Evolutionary conservation across 495 filamentous ascomycete species (phyloP), one percentile per base, ranked within the genome.

Genomic region (Tetracladium setigerum): DNA sequence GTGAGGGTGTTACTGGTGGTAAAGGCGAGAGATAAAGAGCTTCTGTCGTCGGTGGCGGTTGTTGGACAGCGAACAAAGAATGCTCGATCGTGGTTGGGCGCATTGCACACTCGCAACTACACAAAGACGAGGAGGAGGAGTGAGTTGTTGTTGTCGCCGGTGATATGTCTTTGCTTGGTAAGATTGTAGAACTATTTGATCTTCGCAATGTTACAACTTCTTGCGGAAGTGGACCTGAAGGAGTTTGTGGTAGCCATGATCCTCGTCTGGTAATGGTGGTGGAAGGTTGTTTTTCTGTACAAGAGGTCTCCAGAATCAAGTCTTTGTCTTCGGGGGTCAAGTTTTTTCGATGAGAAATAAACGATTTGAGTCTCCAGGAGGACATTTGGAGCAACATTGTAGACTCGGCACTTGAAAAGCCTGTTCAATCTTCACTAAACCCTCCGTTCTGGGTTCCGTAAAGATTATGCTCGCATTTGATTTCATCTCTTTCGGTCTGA

Each of bases 121-220:
- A 66, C 54, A 73, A 67, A 58, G 71, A 77, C 45, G 66, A 69
- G 16, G 60, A 59, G 15, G 69, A 76, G 15, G 72, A 70, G 47
- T 66, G 61, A 15, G 68, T 67, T 14, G 66, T 71, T 34, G 35
- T 17, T n/a, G 5, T 44, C 24, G 30, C 3, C 15, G 38, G 44
- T 16, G 27, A 35, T 18, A 42, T 14, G 24, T 42, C 38, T 9
- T 15, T 16, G 16, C 19, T 40, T 40, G 30, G 9, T 16, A 18
- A 19, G 2, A 43, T 50, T 15, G 54, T 31, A 5, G 22, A 18
- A 42, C 50, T 50, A 30, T 34, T 53, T 11, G 22, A 13, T 48
- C 54, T 40, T 47, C 39, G 54, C 37, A 45, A 47, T 13, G 36
- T 17, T n/a, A 17, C 7, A 19, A 14, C 33, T 12, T 44, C 47